phyloP scores from a whole-genome alignment of 2,329 filamentous ascomycete species.

The Grosmannia huntii region DNA sequence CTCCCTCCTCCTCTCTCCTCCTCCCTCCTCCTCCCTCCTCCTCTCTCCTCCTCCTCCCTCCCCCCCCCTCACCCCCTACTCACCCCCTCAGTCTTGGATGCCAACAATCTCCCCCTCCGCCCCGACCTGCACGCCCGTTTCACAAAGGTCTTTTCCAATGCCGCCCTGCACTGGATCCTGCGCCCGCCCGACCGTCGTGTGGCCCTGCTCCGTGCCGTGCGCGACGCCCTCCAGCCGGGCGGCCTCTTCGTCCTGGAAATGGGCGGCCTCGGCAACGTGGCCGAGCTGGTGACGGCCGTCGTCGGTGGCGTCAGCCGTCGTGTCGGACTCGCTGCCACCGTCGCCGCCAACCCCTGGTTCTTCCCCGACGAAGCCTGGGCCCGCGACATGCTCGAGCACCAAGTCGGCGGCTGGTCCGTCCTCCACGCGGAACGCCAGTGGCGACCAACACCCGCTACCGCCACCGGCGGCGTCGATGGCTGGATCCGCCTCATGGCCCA shows the following conservation, averaged over 20 bases:
- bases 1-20: background rate
- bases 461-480: conserved; percentile 46
- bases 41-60: background rate
- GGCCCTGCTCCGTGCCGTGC: conserved; percentile 39
- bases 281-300: conserved; percentile 47
- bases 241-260: conserved; percentile 56
- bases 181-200: conserved; percentile 30
- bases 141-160: conserved; percentile 52
- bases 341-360: conserved; percentile 52
- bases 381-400: conserved; percentile 25
- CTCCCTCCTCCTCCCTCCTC: background rate
- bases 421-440: conserved; percentile 49
- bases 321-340: conserved; percentile 33
- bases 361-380: conserved; percentile 55
- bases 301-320: conserved; percentile 39
- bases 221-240: conserved; percentile 37
- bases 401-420: conserved; percentile 33
- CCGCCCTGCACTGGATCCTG: conserved; percentile 56
- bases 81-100: conserved; percentile 29
- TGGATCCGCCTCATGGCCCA: conserved; percentile 55
- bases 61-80: background rate
- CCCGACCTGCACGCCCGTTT: conserved; percentile 23
- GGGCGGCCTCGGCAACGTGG: conserved; percentile 57
- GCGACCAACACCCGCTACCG: conserved; percentile 48
- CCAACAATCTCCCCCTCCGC: conserved; percentile 23